Evolutionary conservation across 208 protist species (phyloP).

Genomic region (Leishmania aethiopica): DNA sequence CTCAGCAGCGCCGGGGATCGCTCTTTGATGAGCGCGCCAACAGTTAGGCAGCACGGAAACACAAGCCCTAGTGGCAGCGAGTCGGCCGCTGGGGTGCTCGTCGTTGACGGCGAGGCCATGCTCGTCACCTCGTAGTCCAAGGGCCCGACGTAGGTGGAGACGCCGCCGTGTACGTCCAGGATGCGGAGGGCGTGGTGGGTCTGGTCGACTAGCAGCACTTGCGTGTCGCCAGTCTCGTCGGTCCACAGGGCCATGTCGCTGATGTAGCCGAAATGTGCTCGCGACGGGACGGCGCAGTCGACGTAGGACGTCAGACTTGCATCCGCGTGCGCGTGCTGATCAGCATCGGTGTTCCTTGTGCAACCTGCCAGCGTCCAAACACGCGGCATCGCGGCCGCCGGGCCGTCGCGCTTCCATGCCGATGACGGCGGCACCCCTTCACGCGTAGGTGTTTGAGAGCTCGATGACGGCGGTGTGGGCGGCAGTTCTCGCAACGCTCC

Average conservation of each 20-base stretch:
- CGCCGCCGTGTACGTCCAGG: constrained; percentile 42
- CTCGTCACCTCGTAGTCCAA: constrained; percentile 31
- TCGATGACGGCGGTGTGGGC: not conserved
- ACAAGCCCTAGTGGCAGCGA: constrained; percentile 28
- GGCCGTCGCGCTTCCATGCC: not conserved
- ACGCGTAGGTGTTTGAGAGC: not conserved
- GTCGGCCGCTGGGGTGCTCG: not conserved
- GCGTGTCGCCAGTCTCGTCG: constrained; percentile 41
- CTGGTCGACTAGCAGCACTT: constrained; percentile 55
- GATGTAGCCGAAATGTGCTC: constrained; percentile 45
- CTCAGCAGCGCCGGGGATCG: constrained; percentile 30
- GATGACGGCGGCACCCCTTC: not conserved
- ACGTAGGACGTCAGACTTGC: constrained; percentile 32
- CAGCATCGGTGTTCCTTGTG: not conserved
- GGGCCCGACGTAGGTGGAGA: constrained; percentile 56
- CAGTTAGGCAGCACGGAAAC: constrained; percentile 19
- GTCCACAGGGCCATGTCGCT: constrained; percentile 48
- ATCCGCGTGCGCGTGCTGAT: not conserved
- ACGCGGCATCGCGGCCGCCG: constrained; percentile 20
- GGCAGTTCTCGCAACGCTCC: not conserved
- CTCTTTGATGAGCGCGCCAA: constrained; percentile 38
- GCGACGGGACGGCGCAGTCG: constrained; percentile 33
- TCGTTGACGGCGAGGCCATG: not conserved
- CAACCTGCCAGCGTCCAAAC: constrained; percentile 71
- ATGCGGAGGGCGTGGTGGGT: constrained; percentile 48